Evolutionary conservation across 768 basidiomycete genomes (phyloP).

Genomic region (Lepiota venenata): DNA sequence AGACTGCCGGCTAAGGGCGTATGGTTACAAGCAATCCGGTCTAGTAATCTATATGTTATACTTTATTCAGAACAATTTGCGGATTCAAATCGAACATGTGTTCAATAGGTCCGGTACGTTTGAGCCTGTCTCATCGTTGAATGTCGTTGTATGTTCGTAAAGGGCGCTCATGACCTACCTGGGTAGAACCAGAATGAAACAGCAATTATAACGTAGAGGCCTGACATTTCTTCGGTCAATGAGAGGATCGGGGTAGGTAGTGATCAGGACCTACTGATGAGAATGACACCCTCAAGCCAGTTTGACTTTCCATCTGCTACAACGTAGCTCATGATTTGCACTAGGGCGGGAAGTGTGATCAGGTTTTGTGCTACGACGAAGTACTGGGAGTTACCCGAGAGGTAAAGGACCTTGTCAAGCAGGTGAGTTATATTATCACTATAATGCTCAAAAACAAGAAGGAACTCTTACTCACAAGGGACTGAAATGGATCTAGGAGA

Average conservation of each 20-base stretch:
- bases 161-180: conserved; percentile 24
- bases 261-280: conserved; percentile 49
- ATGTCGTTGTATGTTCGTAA: not conserved
- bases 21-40: not conserved
- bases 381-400: conserved; percentile 35
- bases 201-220: conserved; percentile 69
- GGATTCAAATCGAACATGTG: not conserved
- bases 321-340: conserved; percentile 82
- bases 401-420: conserved; percentile 36
- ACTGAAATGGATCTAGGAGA: conserved; percentile 87
- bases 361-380: not conserved
- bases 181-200: conserved; percentile 73
- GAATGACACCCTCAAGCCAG: conserved; percentile 85
- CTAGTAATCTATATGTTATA: not conserved
- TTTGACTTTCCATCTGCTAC: conserved; percentile 87
- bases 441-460: conserved; percentile 9
- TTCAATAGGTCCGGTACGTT: conserved; percentile 15
- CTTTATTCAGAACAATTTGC: not conserved
- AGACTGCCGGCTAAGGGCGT: too few relatives aligned
- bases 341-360: conserved; percentile 26
- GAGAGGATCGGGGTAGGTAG: not conserved
- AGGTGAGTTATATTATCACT: not conserved
- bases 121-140: conserved; percentile 16
- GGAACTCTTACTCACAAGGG: conserved; percentile 34
- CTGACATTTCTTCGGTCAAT: conserved; percentile 25